Evolutionary conservation across 208 protist genomes (phyloP).

Genomic region (Trypanosoma grayi): DNA sequence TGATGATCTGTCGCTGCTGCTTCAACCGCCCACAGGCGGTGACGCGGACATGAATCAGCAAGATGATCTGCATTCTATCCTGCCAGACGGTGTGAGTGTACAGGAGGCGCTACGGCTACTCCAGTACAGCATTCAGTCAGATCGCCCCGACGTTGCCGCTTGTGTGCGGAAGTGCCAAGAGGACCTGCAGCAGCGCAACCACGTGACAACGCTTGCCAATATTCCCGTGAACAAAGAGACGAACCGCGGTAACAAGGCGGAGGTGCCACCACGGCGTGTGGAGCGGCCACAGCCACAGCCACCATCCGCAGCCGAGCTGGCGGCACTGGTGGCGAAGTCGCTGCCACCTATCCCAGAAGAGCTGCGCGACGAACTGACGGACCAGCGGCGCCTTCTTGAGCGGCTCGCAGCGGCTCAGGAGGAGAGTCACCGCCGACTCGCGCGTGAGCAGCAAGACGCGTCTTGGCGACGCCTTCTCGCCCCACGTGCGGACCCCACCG

Average conservation of each 20-base stretch:
- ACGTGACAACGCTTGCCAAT: neutral
- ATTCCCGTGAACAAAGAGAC: neutral
- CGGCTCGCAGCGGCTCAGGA: constrained; percentile 43
- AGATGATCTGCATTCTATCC: constrained; percentile 4
- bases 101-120: constrained; percentile 20
- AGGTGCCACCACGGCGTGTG: neutral
- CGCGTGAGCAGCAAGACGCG: constrained; percentile 28
- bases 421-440: constrained; percentile 28
- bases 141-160: constrained; percentile 18
- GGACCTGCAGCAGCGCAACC: constrained; percentile 11
- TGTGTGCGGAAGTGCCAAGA: constrained; percentile 20
- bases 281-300: neutral
- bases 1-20: neutral
- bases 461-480: constrained; percentile 30
- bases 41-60: neutral
- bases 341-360: constrained; percentile 34
- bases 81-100: constrained; percentile 20
- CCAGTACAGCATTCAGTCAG: constrained; percentile 20
- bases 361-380: constrained; percentile 42
- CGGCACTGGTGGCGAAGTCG: constrained; percentile 3
- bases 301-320: constrained; percentile 3
- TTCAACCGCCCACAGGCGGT: neutral
- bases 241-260: neutral
- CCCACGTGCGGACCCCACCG: constrained; percentile 21
- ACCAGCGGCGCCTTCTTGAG: constrained; percentile 57